phyloP scores from a whole-genome alignment of 345 rosid species.

The Adansonia digitata region DNA sequence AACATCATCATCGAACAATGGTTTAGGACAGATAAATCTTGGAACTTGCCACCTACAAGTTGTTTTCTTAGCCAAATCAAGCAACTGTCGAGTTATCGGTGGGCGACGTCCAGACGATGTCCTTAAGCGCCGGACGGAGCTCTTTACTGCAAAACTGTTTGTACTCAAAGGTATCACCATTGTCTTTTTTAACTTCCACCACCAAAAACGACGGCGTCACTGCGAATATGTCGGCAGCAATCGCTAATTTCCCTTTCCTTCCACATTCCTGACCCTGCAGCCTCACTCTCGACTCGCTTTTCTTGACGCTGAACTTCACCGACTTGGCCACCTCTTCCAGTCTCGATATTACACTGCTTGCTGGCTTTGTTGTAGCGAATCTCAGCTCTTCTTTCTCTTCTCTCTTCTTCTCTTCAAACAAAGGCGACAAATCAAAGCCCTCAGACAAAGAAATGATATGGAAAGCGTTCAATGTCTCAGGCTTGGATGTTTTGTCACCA shows the following conservation, averaged over 20 bases:
- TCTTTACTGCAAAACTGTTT: constrained; percentile 82
- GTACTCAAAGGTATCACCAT: constrained; percentile 84
- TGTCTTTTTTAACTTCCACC: constrained; percentile 89
- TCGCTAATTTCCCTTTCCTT: constrained; percentile 74
- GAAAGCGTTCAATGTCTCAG: constrained; percentile 77
- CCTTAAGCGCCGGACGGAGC: constrained; percentile 87
- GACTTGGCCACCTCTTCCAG: constrained; percentile 70
- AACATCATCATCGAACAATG: constrained; percentile 3
- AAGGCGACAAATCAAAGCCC: constrained; percentile 82
- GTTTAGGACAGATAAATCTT: constrained; percentile 3
- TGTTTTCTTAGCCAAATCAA: constrained; percentile 12
- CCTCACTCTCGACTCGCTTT: constrained; percentile 68
- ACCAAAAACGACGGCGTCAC: constrained; percentile 70
- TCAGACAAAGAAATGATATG: constrained; percentile 82
- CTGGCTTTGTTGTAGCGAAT: constrained; percentile 73
- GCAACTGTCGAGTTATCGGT: constrained; percentile 41
- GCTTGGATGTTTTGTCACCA: constrained; percentile 27
- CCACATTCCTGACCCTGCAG: constrained; percentile 75
- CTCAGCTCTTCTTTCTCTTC: constrained; percentile 76
- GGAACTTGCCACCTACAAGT: not conserved
- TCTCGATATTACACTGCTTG: constrained; percentile 78
- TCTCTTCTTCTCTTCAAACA: constrained; percentile 85
- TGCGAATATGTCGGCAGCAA: constrained; percentile 72
- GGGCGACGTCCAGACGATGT: constrained; percentile 70
- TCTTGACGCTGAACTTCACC: constrained; percentile 58